Base-by-base conservation (phyloP, 1,139 yeast genomes). In the Geotrichum phurueaensis region DNA sequence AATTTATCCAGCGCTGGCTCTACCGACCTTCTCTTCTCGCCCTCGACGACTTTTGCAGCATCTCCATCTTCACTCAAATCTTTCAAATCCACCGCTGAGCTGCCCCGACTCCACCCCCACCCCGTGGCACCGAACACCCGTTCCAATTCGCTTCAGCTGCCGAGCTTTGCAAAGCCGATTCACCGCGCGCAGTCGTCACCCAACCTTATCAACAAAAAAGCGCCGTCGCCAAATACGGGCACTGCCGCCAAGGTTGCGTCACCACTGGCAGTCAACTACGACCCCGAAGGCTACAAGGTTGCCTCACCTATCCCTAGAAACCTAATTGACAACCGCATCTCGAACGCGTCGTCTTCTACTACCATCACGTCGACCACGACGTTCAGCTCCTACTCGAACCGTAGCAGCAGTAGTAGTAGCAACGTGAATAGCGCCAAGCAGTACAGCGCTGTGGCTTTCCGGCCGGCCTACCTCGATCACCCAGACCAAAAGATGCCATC, bases 301-400 rank as follows among this genome's bases (percentile, higher is more conserved):
- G 25, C 56, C 18, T 47, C 56, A 7, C 56, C 56, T 18, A 47
- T 54, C 15, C 56, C 51, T 27, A 20, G 56, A 22, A 47, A 29
- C 39, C 22, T 54, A 6, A 3, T 54, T 7, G 51, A 22, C 15
- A 49, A 59, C 54, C 58, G 62, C 43, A 51, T 55, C 25, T 59
- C 62, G 27, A 59, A 59, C 36, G 58, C 62, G 7, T 59, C 62
- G 13, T 59, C 62, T 3, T 22, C 51, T 20, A 56, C 61, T 7
- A 54, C 57, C 13, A 48, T 48, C 20, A 58, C 60, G 4, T 47
- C 51, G 29, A 53, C 60, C 18, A 56, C 56, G 13, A 55, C 48
- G 13, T 45, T 57, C 20, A 39, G 53, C 25, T 55, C 61, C 7
- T 53, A 53, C 53, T 47, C 59, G 6, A 52, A 57, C 18, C 43